Evolutionary conservation across 2,329 filamentous ascomycete genomes (phyloP).

Genomic region (Leptographium wingfieldii): DNA sequence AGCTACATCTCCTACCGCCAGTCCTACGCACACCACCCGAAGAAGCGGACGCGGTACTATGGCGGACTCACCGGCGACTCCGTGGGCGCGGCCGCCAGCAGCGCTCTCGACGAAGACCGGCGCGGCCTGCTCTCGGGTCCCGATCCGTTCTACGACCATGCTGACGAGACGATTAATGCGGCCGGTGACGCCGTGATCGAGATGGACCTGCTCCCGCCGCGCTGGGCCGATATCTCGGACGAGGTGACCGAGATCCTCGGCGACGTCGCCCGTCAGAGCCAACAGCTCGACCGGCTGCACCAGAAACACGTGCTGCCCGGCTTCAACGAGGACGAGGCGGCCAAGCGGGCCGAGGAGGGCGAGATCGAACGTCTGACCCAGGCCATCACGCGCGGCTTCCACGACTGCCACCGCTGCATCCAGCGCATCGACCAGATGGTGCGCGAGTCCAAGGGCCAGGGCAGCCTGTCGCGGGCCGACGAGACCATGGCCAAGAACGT

Average conservation of each 20-base stretch:
- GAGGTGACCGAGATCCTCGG: constrained; percentile 76
- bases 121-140: constrained; percentile 74
- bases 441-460: constrained; percentile 60
- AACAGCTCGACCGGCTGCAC: constrained; percentile 80
- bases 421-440: constrained; percentile 82
- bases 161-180: constrained; percentile 42
- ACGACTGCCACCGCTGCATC: constrained; percentile 80
- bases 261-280: constrained; percentile 70
- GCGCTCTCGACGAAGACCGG: constrained; percentile 41
- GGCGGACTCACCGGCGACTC: constrained; percentile 22
- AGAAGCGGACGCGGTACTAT: constrained; percentile 63
- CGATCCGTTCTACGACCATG: constrained; percentile 57
- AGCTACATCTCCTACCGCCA: constrained; percentile 99
- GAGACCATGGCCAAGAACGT: constrained; percentile 95
- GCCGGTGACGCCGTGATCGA: constrained; percentile 88
- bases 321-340: constrained; percentile 79
- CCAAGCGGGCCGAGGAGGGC: constrained; percentile 73
- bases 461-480: constrained; percentile 66
- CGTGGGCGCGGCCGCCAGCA: constrained; percentile 32
- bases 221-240: constrained; percentile 92
- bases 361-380: constrained; percentile 88
- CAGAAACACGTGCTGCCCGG: constrained; percentile 94
- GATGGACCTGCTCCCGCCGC: constrained; percentile 90
- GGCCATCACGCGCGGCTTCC: constrained; percentile 78
- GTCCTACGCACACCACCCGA: constrained; percentile 90